Base-by-base conservation (phyloP, 2,329 filamentous ascomycete species). In the Scytalidium sp. region DNA sequence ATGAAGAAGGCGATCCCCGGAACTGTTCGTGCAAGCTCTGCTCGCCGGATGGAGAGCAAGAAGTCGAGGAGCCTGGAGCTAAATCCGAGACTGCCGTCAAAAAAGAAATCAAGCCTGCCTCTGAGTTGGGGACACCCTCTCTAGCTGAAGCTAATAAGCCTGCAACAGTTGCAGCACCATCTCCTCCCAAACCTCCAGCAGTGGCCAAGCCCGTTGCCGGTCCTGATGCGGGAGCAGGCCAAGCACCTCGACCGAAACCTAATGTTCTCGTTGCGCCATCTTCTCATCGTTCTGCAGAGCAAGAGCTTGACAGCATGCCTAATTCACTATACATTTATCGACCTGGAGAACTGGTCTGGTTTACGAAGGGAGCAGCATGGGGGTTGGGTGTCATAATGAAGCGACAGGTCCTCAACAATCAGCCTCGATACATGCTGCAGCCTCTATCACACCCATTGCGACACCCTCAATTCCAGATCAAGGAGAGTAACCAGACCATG, bases 21-120 rank as follows among this genome's bases (percentile, higher is more conserved):
- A 82, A 83, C 56, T 83, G 79, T 64, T 68, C 70, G 17, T 83
- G 79, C 68, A 79, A 79, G 61, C 67, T 81, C 45, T 83, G 79
- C 64, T 76, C 71, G 13, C 78, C 79, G 2, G 72, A 78, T 53
- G 76, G 78, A 9, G 57, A 60, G 29, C 55, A 61, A 23, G 54
- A 56, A 8, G 58, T 73, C 4, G 71, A 80, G 36, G 66, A 64
- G 22, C 64, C 46, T 21, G 21, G n/a, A 56, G 50, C 13, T 27
- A 27, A 15, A n/a, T 11, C 42, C 3, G 43, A 42, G 9, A 42
- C 49, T 7, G 25, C 50, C 17, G 41, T 39, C 5, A 58, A 50
- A 21, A 56, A 53, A 44, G 55, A 59, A 20, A 36, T 25, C 13
- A 58, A 52, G 13, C 25, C 22, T 11, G 43, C 25, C 8, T 13